phyloP scores from a whole-genome alignment of 2,329 filamentous ascomycete species.

The Pseudocercospora macadamiae region DNA sequence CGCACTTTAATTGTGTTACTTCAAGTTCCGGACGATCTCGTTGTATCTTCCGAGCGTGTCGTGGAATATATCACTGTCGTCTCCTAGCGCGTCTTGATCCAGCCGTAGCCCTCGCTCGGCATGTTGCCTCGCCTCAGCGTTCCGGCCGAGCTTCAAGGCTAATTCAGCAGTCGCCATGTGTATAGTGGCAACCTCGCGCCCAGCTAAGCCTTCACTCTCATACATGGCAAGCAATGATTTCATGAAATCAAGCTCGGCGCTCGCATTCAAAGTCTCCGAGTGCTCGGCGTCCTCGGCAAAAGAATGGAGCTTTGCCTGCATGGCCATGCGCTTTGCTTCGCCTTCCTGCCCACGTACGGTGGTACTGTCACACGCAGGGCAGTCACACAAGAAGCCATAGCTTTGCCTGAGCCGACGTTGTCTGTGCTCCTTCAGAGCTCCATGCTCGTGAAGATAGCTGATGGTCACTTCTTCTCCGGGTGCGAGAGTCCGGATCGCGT shows the following conservation, averaged over 20 bases:
- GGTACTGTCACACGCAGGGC: slow-evolving; percentile 37
- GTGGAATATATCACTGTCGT: slow-evolving; percentile 20
- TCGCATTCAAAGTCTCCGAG: neutral
- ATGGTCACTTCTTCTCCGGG: slow-evolving; percentile 45
- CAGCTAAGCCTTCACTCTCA: slow-evolving; percentile 20
- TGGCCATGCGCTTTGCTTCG: slow-evolving; percentile 14
- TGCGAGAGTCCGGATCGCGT: slow-evolving; percentile 40
- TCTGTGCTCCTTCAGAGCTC: slow-evolving; percentile 23
- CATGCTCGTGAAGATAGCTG: slow-evolving; percentile 35
- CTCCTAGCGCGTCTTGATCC: slow-evolving; percentile 19
- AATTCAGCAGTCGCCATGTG: slow-evolving; percentile 23
- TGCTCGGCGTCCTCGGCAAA: slow-evolving; percentile 13
- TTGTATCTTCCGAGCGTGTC: slow-evolving; percentile 10
- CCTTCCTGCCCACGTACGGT: slow-evolving; percentile 7
- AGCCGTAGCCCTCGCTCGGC: slow-evolving; percentile 19
- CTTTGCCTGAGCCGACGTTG: slow-evolving; percentile 18
- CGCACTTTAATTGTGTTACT: too few species aligned
- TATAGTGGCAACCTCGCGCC: slow-evolving; percentile 23
- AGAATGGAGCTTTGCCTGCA: slow-evolving; percentile 16
- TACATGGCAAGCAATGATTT: slow-evolving; percentile 17
- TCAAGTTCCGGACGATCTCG: neutral
- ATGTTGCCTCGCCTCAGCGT: slow-evolving; percentile 1
- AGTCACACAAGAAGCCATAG: slow-evolving; percentile 43
- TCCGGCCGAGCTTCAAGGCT: slow-evolving; percentile 11
- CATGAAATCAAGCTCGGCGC: slow-evolving; percentile 18